A percentile compares a stretch with the other conserved stretches of the same genome.
phyloP scores from a whole-genome alignment of 1,284 basidiomycete genomes.

The Lentinula novae-zelandiae region DNA sequence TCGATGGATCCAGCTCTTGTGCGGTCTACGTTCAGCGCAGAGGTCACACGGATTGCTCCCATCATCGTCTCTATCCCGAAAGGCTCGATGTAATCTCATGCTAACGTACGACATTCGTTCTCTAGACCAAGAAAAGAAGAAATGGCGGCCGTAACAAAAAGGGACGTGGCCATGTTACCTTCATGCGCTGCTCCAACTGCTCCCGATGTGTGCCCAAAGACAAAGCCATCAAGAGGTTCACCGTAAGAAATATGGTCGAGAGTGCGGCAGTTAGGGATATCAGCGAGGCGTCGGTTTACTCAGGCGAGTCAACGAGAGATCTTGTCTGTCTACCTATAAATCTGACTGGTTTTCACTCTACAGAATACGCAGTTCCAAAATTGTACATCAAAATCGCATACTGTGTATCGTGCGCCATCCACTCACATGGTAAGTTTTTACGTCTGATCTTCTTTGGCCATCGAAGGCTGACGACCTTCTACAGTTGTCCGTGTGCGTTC shows the following conservation, averaged over 20 bases:
- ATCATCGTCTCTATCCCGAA: neutral
- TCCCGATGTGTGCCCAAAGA: constrained; percentile 93
- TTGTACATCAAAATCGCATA: constrained; percentile 99
- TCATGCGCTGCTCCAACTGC: constrained; percentile 98
- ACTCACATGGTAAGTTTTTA: constrained; percentile 82
- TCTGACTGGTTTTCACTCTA: constrained; percentile 9
- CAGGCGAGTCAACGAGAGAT: constrained; percentile 52
- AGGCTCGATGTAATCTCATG: neutral
- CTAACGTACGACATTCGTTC: neutral
- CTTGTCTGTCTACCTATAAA: neutral
- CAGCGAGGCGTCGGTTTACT: constrained; percentile 93
- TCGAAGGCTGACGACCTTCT: neutral
- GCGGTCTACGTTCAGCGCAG: neutral
- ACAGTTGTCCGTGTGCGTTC: constrained; percentile 94
- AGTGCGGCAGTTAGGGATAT: constrained; percentile 97
- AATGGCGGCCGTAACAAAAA: constrained; percentile 98
- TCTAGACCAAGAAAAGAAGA: constrained; percentile 98
- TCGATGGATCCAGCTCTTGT: neutral
- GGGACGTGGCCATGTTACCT: constrained; percentile 93
- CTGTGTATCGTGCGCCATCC: constrained; percentile 99
- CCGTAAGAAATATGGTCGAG: constrained; percentile 99
- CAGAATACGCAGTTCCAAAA: constrained; percentile 97
- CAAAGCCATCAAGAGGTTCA: constrained; percentile 99
- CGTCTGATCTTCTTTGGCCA: too few species aligned
- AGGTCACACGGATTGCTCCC: neutral